Evolutionary conservation across 768 basidiomycete genomes (phyloP).

Genomic region (Naganishia randhawae): DNA sequence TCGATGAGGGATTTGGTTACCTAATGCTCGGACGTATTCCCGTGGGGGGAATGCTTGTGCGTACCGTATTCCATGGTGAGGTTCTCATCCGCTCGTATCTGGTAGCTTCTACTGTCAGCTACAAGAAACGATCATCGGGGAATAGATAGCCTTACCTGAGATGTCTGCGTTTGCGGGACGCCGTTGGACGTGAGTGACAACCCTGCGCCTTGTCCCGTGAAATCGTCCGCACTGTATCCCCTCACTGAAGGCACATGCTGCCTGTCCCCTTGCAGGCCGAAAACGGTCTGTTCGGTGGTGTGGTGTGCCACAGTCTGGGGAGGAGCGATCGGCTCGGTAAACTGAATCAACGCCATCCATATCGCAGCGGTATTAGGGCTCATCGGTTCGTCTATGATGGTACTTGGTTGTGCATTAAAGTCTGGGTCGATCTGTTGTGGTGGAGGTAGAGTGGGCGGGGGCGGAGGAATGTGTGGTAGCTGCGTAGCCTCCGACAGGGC

Average conservation of each 20-base stretch:
- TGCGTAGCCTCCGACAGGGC: not conserved
- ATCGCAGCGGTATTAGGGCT: slow-evolving; percentile 10
- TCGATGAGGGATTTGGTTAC: not conserved
- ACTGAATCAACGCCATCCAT: slow-evolving; percentile 22
- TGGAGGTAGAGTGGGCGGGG: not conserved
- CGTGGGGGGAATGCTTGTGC: not conserved
- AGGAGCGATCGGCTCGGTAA: not conserved
- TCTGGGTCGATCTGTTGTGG: slow-evolving; percentile 14
- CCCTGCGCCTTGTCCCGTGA: not conserved
- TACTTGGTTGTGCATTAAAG: slow-evolving; percentile 4
- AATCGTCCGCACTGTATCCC: not conserved
- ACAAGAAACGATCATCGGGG: not conserved
- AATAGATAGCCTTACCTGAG: not conserved
- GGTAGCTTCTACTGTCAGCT: not conserved
- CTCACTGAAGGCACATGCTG: not conserved
- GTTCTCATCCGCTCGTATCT: not conserved
- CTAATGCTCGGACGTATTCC: not conserved
- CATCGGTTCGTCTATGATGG: slow-evolving; percentile 11
- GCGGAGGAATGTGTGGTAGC: not conserved
- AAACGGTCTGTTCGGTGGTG: not conserved
- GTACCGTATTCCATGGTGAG: slow-evolving; percentile 19
- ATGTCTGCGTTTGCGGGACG: not conserved
- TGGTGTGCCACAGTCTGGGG: not conserved
- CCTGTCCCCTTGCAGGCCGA: not conserved
- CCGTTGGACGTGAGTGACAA: not conserved